Evolutionary conservation across 2,329 filamentous ascomycete genomes (phyloP).

Genomic region (Ophiosphaerella herpotricha): DNA sequence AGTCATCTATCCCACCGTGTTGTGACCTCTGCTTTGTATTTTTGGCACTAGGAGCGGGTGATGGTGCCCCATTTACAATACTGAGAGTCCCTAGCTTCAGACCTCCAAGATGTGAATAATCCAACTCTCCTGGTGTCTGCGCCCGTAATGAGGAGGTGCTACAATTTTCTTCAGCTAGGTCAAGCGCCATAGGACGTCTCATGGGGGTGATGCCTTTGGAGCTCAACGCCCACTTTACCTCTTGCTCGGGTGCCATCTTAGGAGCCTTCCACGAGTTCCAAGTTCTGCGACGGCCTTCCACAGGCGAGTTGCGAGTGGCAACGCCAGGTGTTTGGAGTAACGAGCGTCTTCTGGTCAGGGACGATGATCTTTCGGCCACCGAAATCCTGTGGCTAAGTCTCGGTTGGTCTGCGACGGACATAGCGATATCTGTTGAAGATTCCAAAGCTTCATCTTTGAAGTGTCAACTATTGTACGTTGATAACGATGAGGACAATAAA

Average conservation of each 20-base stretch:
- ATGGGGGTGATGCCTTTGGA: conserved; percentile 24
- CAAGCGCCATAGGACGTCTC: conserved; percentile 23
- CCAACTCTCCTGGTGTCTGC: conserved; percentile 49
- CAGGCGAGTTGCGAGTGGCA: conserved; percentile 39
- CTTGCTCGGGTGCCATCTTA: conserved; percentile 27
- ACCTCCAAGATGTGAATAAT: conserved; percentile 49
- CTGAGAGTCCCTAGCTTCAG: conserved; percentile 51
- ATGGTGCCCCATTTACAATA: conserved; percentile 54
- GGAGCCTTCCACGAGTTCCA: conserved; percentile 41
- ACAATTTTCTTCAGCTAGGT: conserved; percentile 27
- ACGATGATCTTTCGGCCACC: conserved; percentile 28
- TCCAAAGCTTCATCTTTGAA: conserved; percentile 36
- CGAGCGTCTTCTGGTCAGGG: conserved; percentile 46
- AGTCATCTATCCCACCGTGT: conserved; percentile 26
- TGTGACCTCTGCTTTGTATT: conserved; percentile 12
- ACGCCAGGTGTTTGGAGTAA: conserved; percentile 46
- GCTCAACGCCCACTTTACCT: conserved; percentile 36
- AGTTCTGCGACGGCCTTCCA: conserved; percentile 41
- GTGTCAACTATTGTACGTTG: conserved; percentile 10
- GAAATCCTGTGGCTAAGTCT: conserved; percentile 27
- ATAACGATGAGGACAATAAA: neutral
- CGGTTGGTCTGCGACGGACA: conserved; percentile 13
- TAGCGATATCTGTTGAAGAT: conserved; percentile 16
- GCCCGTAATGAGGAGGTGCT: conserved; percentile 30
- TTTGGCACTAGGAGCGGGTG: conserved; percentile 48